phyloP scores from a whole-genome alignment of 2,329 filamentous ascomycete species.

The Verticillium isaacii region DNA sequence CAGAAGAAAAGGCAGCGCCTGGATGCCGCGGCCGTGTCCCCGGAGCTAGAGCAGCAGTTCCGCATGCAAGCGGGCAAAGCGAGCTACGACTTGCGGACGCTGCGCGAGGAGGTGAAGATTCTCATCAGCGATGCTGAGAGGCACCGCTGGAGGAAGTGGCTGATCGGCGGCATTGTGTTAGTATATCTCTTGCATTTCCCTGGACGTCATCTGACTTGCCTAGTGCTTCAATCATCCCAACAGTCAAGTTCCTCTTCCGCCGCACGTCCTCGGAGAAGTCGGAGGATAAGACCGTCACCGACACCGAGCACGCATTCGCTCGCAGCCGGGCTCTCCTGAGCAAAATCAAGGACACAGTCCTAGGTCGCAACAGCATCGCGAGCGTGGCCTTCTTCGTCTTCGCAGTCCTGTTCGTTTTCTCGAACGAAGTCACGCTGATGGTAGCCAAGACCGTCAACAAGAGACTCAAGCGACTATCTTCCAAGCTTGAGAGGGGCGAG shows the following conservation, averaged over 20 bases:
- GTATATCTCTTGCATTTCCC: slow-evolving; percentile 11
- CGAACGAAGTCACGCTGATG: slow-evolving; percentile 52
- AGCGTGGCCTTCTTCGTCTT: slow-evolving; percentile 51
- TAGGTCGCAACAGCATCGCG: slow-evolving; percentile 40
- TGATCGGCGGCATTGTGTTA: slow-evolving; percentile 48
- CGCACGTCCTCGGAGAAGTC: slow-evolving; percentile 32
- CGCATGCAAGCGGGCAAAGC: slow-evolving; percentile 35
- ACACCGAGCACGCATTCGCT: slow-evolving; percentile 54
- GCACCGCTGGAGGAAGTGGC: slow-evolving; percentile 47
- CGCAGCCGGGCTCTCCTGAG: slow-evolving; percentile 44
- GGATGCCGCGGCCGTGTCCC: slow-evolving; percentile 22
- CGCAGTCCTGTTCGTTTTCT: slow-evolving; percentile 53
- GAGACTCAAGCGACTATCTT: slow-evolving; percentile 41
- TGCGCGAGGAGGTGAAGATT: slow-evolving; percentile 38
- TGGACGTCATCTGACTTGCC: neutral
- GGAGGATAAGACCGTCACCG: slow-evolving; percentile 32
- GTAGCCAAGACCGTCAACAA: slow-evolving; percentile 48
- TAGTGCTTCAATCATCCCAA: slow-evolving; percentile 47
- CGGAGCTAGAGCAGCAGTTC: slow-evolving; percentile 37
- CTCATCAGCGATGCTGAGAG: slow-evolving; percentile 39
- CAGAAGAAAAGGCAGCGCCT: slow-evolving; percentile 22
- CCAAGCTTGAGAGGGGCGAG: slow-evolving; percentile 42
- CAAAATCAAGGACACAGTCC: slow-evolving; percentile 41
- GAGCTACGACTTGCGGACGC: slow-evolving; percentile 36
- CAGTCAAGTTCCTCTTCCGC: slow-evolving; percentile 47